Conservation (phyloP, 164 flowering plant species). For the Vitis labrusca region DNA sequence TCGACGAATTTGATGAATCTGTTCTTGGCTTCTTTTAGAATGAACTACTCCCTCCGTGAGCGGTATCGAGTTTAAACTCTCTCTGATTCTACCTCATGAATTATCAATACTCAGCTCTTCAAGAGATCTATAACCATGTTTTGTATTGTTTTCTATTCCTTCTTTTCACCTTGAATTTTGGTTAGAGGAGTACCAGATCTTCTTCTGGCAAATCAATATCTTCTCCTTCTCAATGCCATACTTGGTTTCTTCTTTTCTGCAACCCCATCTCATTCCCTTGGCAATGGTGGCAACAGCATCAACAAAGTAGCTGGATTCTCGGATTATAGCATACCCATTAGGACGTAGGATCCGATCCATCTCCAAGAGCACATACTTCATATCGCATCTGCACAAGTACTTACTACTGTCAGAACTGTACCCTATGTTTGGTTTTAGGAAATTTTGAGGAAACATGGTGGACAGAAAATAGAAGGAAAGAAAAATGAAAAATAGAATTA, state of each 20-base stretch:
- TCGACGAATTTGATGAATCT: constrained; percentile 4
- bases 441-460: too few species aligned
- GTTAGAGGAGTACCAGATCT: constrained; percentile 74
- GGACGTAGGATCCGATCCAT: constrained; percentile 92
- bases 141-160: constrained; percentile 13
- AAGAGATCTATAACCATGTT: constrained; percentile 3
- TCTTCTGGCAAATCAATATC: constrained; percentile 84
- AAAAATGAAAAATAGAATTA: too few species aligned
- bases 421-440: too few species aligned
- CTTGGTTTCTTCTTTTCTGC: constrained; percentile 80
- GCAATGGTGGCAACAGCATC: constrained; percentile 65
- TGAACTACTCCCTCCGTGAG: constrained; percentile 5
- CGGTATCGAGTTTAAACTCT: constrained; percentile 6
- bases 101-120: neutral
- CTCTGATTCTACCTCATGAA: constrained; percentile 3
- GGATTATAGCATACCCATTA: constrained; percentile 71
- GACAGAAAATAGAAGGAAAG: too few species aligned
- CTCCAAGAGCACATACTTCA: constrained; percentile 85
- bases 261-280: constrained; percentile 84
- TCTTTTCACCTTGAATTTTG: constrained; percentile 23
- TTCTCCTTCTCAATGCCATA: constrained; percentile 67
- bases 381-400: constrained; percentile 67
- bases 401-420: neutral
- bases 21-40: constrained; percentile 12
- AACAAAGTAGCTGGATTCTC: constrained; percentile 73